phyloP scores from a whole-genome alignment of 2,329 filamentous ascomycete species.

The Leptosphaerulina australis region DNA sequence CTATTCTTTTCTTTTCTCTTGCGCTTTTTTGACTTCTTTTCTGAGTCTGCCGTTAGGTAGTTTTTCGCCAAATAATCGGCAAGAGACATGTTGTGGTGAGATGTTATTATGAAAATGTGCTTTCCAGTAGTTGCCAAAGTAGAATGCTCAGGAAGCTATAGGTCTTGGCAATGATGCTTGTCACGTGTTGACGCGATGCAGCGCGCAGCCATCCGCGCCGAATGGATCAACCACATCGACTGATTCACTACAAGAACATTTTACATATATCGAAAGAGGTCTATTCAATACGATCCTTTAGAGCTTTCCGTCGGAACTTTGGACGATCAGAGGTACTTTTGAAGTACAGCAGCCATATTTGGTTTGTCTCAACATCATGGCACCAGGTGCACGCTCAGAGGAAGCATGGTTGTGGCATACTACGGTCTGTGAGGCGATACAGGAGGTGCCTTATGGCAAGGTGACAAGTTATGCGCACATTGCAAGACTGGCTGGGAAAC shows the following conservation, averaged over 20 bases:
- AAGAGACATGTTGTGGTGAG: slow-evolving; percentile 61
- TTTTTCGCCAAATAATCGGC: slow-evolving; percentile 88
- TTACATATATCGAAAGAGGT: too few species aligned
- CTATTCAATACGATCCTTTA: too few species aligned
- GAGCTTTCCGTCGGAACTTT: too few species aligned
- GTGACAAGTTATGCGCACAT: slow-evolving; percentile 91
- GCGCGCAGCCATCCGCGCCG: slow-evolving; percentile 12
- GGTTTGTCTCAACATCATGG: slow-evolving; percentile 57
- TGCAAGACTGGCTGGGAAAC: slow-evolving; percentile 72
- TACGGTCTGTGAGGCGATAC: slow-evolving; percentile 81
- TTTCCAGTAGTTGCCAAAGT: slow-evolving; percentile 3
- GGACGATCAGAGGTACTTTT: too few species aligned
- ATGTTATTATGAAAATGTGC: slow-evolving; percentile 9
- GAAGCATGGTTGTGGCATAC: slow-evolving; percentile 76
- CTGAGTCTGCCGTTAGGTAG: slow-evolving; percentile 74
- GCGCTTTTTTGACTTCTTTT: slow-evolving; percentile 60
- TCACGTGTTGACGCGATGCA: slow-evolving; percentile 38
- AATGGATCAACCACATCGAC: neutral
- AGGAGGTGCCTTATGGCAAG: slow-evolving; percentile 80
- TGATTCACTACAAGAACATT: neutral
- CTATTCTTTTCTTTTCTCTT: slow-evolving; percentile 53
- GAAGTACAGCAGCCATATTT: neutral
- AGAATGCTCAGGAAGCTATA: neutral
- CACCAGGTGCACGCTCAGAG: slow-evolving; percentile 64
- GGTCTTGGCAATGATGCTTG: slow-evolving; percentile 12